Percentiles rank a stretch among this genome's conserved stretches.
These are phyloP conservation scores for Neophaeococcomyces mojaviensis DNA, from an alignment of 2,329 filamentous ascomycete genomes.

Conservation along the genomic window DNA sequence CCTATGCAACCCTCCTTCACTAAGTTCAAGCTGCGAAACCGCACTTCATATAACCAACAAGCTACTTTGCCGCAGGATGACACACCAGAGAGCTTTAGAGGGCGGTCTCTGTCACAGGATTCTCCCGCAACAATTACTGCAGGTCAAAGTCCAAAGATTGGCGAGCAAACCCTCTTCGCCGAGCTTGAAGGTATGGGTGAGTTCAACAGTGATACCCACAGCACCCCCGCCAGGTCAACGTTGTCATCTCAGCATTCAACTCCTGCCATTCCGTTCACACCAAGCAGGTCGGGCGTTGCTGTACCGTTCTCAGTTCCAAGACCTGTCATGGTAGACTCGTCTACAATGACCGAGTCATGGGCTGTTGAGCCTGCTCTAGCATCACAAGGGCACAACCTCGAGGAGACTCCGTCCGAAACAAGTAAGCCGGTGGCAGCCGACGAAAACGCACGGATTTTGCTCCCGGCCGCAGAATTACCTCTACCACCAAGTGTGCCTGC, in stretches of 20 bases:
- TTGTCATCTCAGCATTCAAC: slow-evolving; percentile 6
- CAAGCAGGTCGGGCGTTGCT: slow-evolving; percentile 12
- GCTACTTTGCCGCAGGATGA: slow-evolving; percentile 32
- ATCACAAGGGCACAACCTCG: slow-evolving; percentile 19
- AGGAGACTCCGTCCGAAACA: not conserved
- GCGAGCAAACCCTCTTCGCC: slow-evolving; percentile 74
- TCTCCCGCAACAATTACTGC: slow-evolving; percentile 47
- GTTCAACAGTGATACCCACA: slow-evolving; percentile 59
- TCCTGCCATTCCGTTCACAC: slow-evolving; percentile 12
- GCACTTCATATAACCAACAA: slow-evolving; percentile 31
- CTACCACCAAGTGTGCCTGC: slow-evolving; percentile 20
- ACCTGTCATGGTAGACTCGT: slow-evolving; percentile 50
- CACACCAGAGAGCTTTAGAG: slow-evolving; percentile 33
- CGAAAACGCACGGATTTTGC: not conserved
- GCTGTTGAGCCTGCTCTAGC: slow-evolving; percentile 27
- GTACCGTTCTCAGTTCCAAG: slow-evolving; percentile 15
- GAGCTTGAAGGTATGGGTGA: slow-evolving; percentile 76
- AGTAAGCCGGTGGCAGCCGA: not conserved
- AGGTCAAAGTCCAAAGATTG: slow-evolving; percentile 39
- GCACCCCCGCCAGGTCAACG: slow-evolving; percentile 28
- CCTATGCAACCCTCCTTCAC: slow-evolving; percentile 56
- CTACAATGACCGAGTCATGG: slow-evolving; percentile 57
- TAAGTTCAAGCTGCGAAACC: slow-evolving; percentile 65
- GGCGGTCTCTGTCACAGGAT: slow-evolving; percentile 38
- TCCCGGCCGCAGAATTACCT: slow-evolving; percentile 16